Conservation (phyloP, 1,139 yeast species). For the Scheffersomyces stambukii region DNA sequence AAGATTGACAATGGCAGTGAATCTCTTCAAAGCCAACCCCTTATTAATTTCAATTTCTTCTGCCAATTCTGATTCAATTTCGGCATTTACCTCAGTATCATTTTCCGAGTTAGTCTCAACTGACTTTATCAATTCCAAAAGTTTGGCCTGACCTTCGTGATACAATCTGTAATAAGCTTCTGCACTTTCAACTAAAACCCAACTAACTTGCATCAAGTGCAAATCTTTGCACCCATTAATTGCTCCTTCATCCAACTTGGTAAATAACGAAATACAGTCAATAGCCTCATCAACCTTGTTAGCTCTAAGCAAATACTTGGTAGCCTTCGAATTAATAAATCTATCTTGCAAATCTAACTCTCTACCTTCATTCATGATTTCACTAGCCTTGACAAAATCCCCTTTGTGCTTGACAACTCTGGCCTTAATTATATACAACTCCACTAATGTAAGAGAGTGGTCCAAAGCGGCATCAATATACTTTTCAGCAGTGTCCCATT, state of each 20-base stretch:
- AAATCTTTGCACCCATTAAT: conserved; percentile 83
- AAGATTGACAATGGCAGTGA: conserved; percentile 58
- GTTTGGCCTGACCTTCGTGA: conserved; percentile 18
- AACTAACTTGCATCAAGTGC: conserved; percentile 85
- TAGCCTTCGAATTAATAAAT: conserved; percentile 83
- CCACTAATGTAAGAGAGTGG: conserved; percentile 82
- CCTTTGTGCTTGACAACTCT: conserved; percentile 74
- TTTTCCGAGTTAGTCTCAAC: too few relatives aligned
- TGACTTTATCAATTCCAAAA: conserved; percentile 10
- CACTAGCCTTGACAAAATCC: conserved; percentile 56
- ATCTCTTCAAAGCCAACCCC: conserved; percentile 82
- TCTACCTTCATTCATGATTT: conserved; percentile 67
- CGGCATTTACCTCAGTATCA: conserved; percentile 11
- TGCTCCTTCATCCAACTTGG: conserved; percentile 71
- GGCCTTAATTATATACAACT: conserved; percentile 75
- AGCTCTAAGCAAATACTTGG: conserved; percentile 82
- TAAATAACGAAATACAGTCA: conserved; percentile 70
- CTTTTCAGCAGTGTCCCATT: conserved; percentile 49
- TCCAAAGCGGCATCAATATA: conserved; percentile 61
- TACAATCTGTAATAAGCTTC: conserved; percentile 58
- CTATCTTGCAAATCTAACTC: conserved; percentile 82
- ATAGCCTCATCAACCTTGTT: conserved; percentile 73
- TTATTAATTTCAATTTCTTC: conserved; percentile 41
- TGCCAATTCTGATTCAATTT: conserved; percentile 26
- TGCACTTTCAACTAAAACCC: conserved; percentile 85